Evolutionary conservation across 2,329 filamentous ascomycete genomes (phyloP), one percentile per base, ranked within the genome.

Genomic region (Aureobasidium sp.): DNA sequence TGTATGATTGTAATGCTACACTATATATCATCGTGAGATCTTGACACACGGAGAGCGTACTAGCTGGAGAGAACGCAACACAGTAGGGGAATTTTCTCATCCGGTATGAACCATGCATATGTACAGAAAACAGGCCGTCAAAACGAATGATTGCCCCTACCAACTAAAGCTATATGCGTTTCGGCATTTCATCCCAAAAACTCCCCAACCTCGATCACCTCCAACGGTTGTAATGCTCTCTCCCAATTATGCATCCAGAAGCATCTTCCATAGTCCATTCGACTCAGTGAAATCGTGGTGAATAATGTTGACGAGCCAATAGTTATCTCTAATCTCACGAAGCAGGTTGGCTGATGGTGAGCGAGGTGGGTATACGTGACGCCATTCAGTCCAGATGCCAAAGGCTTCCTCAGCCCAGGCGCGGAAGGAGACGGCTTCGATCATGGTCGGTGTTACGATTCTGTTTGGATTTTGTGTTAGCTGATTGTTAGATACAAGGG

Each of bases 321-420:
- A 81, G 67, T 90, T 89, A 47, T 83, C 79, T 69, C 84, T 82
- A 37, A 87, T 79, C 6, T 77, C 72, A 63, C 87, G 84, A 45
- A 99, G 76, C 60, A 96, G 77, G 69, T 81, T 83, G 67, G 87
- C 85, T 62, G 86, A 91, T 55, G 83, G 79, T 2, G 86, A 88
- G 6, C 83, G 84, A 50, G 85, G 81, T n/a, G 84, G 84, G 73
- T 96, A 97, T 49, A 96, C 88, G 66, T 88, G 82, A 63, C 88
- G 86, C 94, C 94, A 99, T 77, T 97, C 94, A 43, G 80, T 83
- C 89, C 93, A 97, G 69, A 97, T 96, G 33, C 87, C 88, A 76
- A 94, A 99, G 0, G 94, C 93, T 79, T 99, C 94, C 70, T 97
- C 94, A 61, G 85, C 83, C 94, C 94, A 99, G 8, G 92, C 90